Percentiles rank a stretch among this genome's conserved stretches.
Evolutionary conservation across 2,329 filamentous ascomycete species (phyloP).

Genomic region (Dendryphion nanum): DNA sequence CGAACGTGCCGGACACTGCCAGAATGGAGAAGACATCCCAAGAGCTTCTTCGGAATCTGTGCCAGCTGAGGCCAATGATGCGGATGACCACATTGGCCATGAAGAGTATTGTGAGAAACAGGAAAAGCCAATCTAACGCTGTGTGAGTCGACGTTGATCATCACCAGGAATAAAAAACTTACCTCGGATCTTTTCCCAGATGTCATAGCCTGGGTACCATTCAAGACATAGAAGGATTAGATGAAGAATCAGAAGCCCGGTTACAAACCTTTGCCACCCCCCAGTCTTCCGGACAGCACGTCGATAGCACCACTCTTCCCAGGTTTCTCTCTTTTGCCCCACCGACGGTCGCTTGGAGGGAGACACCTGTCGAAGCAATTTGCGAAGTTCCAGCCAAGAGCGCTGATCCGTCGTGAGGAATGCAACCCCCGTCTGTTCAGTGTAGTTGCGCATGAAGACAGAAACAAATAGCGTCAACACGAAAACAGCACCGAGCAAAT

Average conservation of each 20-base stretch:
- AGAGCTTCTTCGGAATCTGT: slow-evolving; percentile 84
- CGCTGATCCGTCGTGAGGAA: slow-evolving; percentile 94
- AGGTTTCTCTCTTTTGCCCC: slow-evolving; percentile 67
- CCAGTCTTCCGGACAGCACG: slow-evolving; percentile 92
- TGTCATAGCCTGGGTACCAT: slow-evolving; percentile 70
- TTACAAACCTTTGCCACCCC: slow-evolving; percentile 83
- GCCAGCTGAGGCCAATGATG: slow-evolving; percentile 86
- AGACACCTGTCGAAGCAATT: slow-evolving; percentile 86
- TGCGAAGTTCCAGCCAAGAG: slow-evolving; percentile 93
- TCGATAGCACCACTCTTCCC: slow-evolving; percentile 94
- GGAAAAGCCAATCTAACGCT: slow-evolving; percentile 72
- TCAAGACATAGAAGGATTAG: slow-evolving; percentile 80
- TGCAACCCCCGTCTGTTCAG: slow-evolving; percentile 94
- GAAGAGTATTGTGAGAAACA: slow-evolving; percentile 79
- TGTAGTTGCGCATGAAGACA: slow-evolving; percentile 99
- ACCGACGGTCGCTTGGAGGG: slow-evolving; percentile 89
- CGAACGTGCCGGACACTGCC: slow-evolving; percentile 74
- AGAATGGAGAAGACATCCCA: slow-evolving; percentile 92
- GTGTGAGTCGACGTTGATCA: no score
- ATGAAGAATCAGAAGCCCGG: slow-evolving; percentile 75
- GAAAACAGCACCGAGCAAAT: slow-evolving; percentile 93
- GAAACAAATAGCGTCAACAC: slow-evolving; percentile 96
- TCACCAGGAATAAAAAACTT: slow-evolving; percentile 10
- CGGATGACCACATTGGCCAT: slow-evolving; percentile 79
- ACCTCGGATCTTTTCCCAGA: slow-evolving; percentile 69